phyloP scores from a whole-genome alignment of 2,329 filamentous ascomycete genomes.

The Rachicladosporium sp. region DNA sequence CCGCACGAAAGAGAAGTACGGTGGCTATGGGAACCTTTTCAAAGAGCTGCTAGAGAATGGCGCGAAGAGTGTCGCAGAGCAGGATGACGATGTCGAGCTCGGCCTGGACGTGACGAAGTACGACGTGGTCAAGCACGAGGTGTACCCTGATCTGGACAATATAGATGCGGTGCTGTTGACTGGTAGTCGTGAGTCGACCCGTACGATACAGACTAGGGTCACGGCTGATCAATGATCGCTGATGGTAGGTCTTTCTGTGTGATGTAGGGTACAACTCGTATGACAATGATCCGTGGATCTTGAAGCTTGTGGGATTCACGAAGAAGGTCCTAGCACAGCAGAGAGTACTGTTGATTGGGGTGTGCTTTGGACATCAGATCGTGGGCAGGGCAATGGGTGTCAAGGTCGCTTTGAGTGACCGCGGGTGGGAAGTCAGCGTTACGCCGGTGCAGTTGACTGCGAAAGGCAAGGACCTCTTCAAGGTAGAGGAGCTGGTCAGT shows the following conservation, averaged over 20 bases:
- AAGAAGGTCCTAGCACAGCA: slow-evolving; percentile 47
- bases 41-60: slow-evolving; percentile 39
- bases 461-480: slow-evolving; percentile 61
- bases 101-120: slow-evolving; percentile 49
- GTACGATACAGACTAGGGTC: not conserved
- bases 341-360: slow-evolving; percentile 58
- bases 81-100: slow-evolving; percentile 34
- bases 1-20: slow-evolving; percentile 51
- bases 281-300: slow-evolving; percentile 63
- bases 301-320: slow-evolving; percentile 58
- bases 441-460: slow-evolving; percentile 54
- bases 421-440: slow-evolving; percentile 75
- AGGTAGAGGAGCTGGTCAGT: slow-evolving; percentile 47
- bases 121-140: slow-evolving; percentile 55
- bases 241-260: not conserved
- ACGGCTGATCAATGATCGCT: slow-evolving; percentile 4
- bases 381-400: slow-evolving; percentile 59
- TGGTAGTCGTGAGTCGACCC: slow-evolving; percentile 36
- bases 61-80: slow-evolving; percentile 31
- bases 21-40: slow-evolving; percentile 56
- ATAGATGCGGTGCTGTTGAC: slow-evolving; percentile 76
- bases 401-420: slow-evolving; percentile 52
- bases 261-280: slow-evolving; percentile 53
- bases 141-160: slow-evolving; percentile 60
- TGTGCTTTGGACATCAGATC: slow-evolving; percentile 86